Evolutionary conservation across 176 grass and related monocot species (phyloP).

Genomic region (Phoenix roebelenii): DNA sequence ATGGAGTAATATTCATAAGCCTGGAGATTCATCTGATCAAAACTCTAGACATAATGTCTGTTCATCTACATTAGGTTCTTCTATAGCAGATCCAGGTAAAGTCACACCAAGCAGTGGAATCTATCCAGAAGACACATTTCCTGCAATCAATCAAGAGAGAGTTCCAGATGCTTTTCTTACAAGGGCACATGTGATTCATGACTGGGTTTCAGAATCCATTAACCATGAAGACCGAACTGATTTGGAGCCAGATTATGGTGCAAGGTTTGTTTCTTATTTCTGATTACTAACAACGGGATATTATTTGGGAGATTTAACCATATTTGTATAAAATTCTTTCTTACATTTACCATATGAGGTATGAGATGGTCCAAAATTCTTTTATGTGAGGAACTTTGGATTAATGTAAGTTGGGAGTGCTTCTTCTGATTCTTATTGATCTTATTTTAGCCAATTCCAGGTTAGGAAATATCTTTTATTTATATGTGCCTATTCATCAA

Average conservation of each 20-base stretch:
- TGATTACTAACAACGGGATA: too few species aligned
- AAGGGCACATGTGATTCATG: slow-evolving; percentile 61
- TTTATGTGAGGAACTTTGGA: too few species aligned
- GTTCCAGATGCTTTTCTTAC: slow-evolving; percentile 55
- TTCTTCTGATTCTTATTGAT: too few species aligned
- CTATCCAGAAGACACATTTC: slow-evolving; percentile 13
- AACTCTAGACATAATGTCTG: slow-evolving; percentile 21
- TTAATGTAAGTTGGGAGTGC: too few species aligned
- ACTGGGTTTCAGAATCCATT: slow-evolving; percentile 68
- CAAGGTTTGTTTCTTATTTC: slow-evolving; percentile 53
- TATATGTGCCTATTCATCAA: too few species aligned
- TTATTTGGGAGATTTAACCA: too few species aligned
- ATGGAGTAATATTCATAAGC: slow-evolving; percentile 23
- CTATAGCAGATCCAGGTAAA: slow-evolving; percentile 34
- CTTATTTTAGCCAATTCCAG: too few species aligned
- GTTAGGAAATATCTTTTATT: too few species aligned
- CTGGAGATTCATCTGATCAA: slow-evolving; percentile 28
- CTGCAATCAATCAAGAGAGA: slow-evolving; percentile 46
- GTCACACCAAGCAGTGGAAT: slow-evolving; percentile 19
- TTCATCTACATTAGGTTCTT: slow-evolving; percentile 22
- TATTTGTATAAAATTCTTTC: too few species aligned
- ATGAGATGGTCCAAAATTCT: too few species aligned
- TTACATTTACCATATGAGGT: too few species aligned
- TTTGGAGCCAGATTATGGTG: slow-evolving; percentile 64
- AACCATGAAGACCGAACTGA: slow-evolving; percentile 39